Percentiles rank a stretch among this genome's conserved stretches.
phyloP scores from a whole-genome alignment of 2,329 filamentous ascomycete genomes.

The Cercospora sp. region DNA sequence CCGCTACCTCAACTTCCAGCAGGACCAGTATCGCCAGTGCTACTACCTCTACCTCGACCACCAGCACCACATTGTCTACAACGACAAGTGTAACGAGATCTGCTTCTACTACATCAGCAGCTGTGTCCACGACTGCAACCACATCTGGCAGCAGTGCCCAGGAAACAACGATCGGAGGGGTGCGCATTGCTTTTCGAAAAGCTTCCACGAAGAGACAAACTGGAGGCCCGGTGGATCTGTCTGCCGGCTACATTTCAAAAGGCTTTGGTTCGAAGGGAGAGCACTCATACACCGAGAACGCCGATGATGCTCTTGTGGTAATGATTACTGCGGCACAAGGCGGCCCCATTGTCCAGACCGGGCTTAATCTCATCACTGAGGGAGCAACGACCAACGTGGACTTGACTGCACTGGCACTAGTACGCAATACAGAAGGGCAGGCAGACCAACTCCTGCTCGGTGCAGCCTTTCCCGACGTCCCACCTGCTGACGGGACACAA shows the following conservation, averaged over 20 bases:
- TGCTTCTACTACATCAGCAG: not conserved
- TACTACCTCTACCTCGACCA: not conserved
- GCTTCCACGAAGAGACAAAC: not conserved
- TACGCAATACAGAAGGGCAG: slow-evolving; percentile 1
- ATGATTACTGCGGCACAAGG: not conserved
- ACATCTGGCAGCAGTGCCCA: not conserved
- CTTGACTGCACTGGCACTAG: not conserved
- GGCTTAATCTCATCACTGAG: not conserved
- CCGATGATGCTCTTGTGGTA: not conserved
- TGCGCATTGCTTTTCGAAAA: not conserved
- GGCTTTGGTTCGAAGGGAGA: not conserved
- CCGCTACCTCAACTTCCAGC: not conserved
- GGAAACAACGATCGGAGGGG: not conserved
- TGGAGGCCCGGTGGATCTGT: not conserved
- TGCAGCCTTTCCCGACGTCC: not conserved
- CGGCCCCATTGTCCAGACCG: not conserved
- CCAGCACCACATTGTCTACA: not conserved
- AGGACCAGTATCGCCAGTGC: not conserved
- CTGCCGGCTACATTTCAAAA: not conserved
- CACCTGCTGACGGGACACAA: not conserved
- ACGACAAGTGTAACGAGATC: not conserved
- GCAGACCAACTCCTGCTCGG: not conserved
- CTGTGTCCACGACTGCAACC: not conserved
- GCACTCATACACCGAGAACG: not conserved
- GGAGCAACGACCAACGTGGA: not conserved